Evolutionary conservation across 768 basidiomycete species (phyloP).

Genomic region (Amanita jacksonii): DNA sequence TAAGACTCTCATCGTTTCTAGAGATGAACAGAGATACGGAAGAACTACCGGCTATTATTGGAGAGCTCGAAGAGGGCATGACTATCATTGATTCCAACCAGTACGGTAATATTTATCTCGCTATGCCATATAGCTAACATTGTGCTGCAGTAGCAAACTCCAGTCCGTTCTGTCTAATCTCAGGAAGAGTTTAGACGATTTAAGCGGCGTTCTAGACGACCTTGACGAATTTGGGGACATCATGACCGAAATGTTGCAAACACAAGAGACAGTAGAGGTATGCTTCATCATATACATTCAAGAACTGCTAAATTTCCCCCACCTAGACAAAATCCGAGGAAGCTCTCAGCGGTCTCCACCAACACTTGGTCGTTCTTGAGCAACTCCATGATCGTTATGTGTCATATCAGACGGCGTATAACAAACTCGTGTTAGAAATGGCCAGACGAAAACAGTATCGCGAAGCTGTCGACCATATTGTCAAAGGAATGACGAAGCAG

Average conservation of each 20-base stretch:
- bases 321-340: conserved; percentile 48
- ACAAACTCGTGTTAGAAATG: conserved; percentile 65
- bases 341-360: conserved; percentile 45
- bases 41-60: conserved; percentile 66
- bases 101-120: conserved; percentile 29
- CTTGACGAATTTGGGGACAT: conserved; percentile 73
- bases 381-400: conserved; percentile 58
- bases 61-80: conserved; percentile 56
- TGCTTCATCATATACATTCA: conserved; percentile 6
- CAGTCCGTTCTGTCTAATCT: conserved; percentile 30
- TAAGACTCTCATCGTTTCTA: conserved; percentile 16
- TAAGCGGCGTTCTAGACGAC: conserved; percentile 44
- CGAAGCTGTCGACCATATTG: conserved; percentile 55
- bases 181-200: conserved; percentile 39
- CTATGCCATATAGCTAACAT: conserved; percentile 3
- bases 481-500: conserved; percentile 55
- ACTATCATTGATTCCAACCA: conserved; percentile 42
- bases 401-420: conserved; percentile 64
- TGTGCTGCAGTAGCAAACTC: conserved; percentile 38
- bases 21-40: conserved; percentile 79
- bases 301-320: not conserved
- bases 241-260: conserved; percentile 67
- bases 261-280: conserved; percentile 64
- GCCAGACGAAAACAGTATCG: conserved; percentile 56
- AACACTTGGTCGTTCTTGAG: conserved; percentile 51